Percentiles rank a stretch among this genome's conserved stretches.
phyloP scores from a whole-genome alignment of 805 yeast genomes.

The Candida succiphila region DNA sequence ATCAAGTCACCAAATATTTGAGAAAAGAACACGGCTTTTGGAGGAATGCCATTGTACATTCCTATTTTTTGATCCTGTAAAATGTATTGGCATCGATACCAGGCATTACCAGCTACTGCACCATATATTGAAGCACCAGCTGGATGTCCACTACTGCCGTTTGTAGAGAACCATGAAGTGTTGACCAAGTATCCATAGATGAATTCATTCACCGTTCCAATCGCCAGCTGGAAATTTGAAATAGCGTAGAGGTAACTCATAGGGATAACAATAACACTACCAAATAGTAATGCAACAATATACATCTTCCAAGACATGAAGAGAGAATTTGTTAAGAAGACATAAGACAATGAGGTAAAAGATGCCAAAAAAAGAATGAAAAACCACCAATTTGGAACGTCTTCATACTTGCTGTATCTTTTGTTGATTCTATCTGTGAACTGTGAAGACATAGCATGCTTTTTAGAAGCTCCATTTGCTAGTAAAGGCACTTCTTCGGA shows the following conservation, averaged over 20 bases:
- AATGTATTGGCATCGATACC: slow-evolving; percentile 38
- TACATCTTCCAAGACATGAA: slow-evolving; percentile 29
- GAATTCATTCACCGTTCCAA: slow-evolving; percentile 42
- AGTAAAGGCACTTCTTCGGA: not conserved
- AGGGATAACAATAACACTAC: slow-evolving; percentile 36
- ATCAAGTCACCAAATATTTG: slow-evolving; percentile 42
- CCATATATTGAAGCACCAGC: slow-evolving; percentile 40
- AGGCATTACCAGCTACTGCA: slow-evolving; percentile 43
- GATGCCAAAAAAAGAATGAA: slow-evolving; percentile 24
- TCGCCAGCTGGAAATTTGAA: slow-evolving; percentile 41
- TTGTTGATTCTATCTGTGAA: slow-evolving; percentile 34
- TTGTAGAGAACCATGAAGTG: slow-evolving; percentile 9
- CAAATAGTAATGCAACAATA: slow-evolving; percentile 32
- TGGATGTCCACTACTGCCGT: slow-evolving; percentile 26
- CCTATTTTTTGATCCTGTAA: slow-evolving; percentile 36
- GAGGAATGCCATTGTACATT: slow-evolving; percentile 44
- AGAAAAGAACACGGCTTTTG: slow-evolving; percentile 37
- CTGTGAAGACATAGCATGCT: slow-evolving; percentile 6
- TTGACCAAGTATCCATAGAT: slow-evolving; percentile 37
- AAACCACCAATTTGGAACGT: slow-evolving; percentile 38
- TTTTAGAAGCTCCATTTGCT: not conserved
- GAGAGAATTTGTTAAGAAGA: slow-evolving; percentile 22
- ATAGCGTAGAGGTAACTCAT: slow-evolving; percentile 39
- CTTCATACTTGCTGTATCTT: slow-evolving; percentile 26
- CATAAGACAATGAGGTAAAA: slow-evolving; percentile 23